phyloP scores from a whole-genome alignment of 2,329 filamentous ascomycete species.

The Phyllosticta paracitricarpa region DNA sequence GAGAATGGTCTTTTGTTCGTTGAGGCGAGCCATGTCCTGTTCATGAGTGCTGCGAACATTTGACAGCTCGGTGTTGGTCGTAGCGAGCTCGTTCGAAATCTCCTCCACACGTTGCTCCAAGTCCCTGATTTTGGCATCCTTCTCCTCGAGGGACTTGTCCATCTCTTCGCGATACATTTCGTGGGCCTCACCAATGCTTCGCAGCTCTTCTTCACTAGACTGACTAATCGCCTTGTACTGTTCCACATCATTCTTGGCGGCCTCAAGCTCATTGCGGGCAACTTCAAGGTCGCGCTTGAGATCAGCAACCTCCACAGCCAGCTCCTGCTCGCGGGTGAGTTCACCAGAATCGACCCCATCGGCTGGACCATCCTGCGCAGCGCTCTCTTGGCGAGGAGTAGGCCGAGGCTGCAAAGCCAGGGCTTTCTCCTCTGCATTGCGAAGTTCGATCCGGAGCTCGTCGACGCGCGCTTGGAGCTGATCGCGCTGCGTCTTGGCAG shows the following conservation, averaged over 20 bases:
- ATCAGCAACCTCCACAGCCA: conserved; percentile 74
- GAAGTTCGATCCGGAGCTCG: conserved; percentile 78
- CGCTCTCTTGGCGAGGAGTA: conserved; percentile 47
- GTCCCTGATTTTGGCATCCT: conserved; percentile 69
- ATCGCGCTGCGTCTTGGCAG: conserved; percentile 77
- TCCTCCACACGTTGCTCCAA: conserved; percentile 77
- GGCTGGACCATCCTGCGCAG: conserved; percentile 26
- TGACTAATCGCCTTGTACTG: conserved; percentile 85
- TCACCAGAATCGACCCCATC: conserved; percentile 44
- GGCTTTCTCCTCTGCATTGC: conserved; percentile 78
- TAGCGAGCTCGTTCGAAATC: conserved; percentile 68
- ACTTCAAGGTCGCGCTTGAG: conserved; percentile 81
- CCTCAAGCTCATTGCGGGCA: conserved; percentile 68
- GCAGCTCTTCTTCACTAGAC: conserved; percentile 74
- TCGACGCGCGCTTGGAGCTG: conserved; percentile 82
- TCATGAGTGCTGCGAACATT: conserved; percentile 70
- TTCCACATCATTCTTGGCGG: conserved; percentile 69
- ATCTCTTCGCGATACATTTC: conserved; percentile 85
- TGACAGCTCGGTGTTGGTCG: conserved; percentile 73
- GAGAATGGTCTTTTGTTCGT: conserved; percentile 72
- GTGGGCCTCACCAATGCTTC: conserved; percentile 67
- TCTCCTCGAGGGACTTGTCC: conserved; percentile 63
- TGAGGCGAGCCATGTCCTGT: conserved; percentile 58
- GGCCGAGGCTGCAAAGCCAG: conserved; percentile 73
- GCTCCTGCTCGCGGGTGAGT: conserved; percentile 62